These are phyloP conservation scores for Tephrocybe sp. DNA, from an alignment of 768 basidiomycete genomes.

Conservation along the genomic window DNA sequence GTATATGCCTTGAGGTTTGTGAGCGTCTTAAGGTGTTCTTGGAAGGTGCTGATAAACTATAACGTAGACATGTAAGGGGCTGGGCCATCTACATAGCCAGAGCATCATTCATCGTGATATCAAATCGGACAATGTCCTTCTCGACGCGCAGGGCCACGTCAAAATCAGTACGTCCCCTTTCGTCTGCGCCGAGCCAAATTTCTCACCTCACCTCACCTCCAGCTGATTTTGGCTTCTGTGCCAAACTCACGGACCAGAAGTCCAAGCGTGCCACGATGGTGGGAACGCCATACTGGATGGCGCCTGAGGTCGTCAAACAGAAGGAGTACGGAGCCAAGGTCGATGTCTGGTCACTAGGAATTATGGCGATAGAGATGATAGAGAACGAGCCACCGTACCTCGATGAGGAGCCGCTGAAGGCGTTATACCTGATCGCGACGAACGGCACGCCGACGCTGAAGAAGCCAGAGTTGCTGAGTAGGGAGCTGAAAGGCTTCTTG, in stretches of 20 bases:
- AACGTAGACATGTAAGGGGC: constrained; percentile 86
- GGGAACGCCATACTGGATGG: constrained; percentile 98
- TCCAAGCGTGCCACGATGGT: constrained; percentile 99
- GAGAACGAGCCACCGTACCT: constrained; percentile 96
- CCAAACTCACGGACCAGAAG: constrained; percentile 94
- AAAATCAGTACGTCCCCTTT: constrained; percentile 83
- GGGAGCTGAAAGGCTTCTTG: constrained; percentile 93
- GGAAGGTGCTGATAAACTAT: constrained; percentile 2
- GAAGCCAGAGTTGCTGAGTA: constrained; percentile 88
- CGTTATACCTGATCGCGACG: constrained; percentile 93
- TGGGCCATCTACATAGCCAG: constrained; percentile 90
- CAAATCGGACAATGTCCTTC: constrained; percentile 93
- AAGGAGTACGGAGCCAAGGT: constrained; percentile 97
- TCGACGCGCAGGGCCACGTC: constrained; percentile 89
- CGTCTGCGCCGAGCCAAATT: not conserved
- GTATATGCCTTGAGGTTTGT: constrained; percentile 87
- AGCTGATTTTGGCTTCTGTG: constrained; percentile 98
- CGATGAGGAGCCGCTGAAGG: constrained; percentile 93
- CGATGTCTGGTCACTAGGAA: constrained; percentile 95
- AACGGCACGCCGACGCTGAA: constrained; percentile 98
- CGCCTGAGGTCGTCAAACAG: constrained; percentile 96
- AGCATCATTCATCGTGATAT: constrained; percentile 97
- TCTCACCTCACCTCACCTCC: constrained; percentile 10
- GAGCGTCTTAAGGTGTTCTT: not conserved
- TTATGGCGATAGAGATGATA: constrained; percentile 99